These are phyloP conservation scores for Arctostaphylos glauca DNA, from an alignment of 148 eudicot species.

Conservation along the genomic window DNA sequence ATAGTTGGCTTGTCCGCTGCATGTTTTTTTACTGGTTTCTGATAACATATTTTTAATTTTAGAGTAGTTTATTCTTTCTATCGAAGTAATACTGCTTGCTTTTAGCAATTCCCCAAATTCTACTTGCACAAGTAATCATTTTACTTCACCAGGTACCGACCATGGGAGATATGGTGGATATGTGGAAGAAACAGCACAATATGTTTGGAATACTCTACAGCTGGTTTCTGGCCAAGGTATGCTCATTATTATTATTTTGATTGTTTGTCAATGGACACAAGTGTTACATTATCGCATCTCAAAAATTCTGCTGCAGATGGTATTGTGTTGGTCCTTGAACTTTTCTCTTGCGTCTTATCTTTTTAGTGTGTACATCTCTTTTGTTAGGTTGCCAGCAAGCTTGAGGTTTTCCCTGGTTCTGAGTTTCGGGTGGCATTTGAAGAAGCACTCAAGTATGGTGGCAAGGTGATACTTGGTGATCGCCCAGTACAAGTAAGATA, in stretches of 20 bases:
- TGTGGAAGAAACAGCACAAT: slow-evolving; percentile 92
- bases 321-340: neutral
- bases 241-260: slow-evolving; percentile 10
- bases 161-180: slow-evolving; percentile 76
- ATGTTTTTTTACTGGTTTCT: neutral
- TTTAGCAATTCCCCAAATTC: neutral
- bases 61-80: neutral
- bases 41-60: neutral
- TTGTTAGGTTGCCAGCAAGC: slow-evolving; percentile 73
- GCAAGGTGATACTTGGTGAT: slow-evolving; percentile 97
- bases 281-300: neutral
- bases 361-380: neutral
- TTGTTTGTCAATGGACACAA: neutral
- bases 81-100: neutral
- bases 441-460: slow-evolving; percentile 84
- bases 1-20: neutral
- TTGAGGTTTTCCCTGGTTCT: slow-evolving; percentile 93
- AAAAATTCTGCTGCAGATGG: neutral
- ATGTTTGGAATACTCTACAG: slow-evolving; percentile 81
- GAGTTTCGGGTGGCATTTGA: slow-evolving; percentile 98
- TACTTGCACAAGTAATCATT: slow-evolving; percentile 18
- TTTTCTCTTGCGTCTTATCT: neutral
- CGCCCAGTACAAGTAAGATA: slow-evolving; percentile 90
- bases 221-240: slow-evolving; percentile 99
- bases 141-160: slow-evolving; percentile 68